These are phyloP conservation scores for Cercospora nicotianae DNA, from an alignment of 2,329 filamentous ascomycete species.

Conservation along the genomic window DNA sequence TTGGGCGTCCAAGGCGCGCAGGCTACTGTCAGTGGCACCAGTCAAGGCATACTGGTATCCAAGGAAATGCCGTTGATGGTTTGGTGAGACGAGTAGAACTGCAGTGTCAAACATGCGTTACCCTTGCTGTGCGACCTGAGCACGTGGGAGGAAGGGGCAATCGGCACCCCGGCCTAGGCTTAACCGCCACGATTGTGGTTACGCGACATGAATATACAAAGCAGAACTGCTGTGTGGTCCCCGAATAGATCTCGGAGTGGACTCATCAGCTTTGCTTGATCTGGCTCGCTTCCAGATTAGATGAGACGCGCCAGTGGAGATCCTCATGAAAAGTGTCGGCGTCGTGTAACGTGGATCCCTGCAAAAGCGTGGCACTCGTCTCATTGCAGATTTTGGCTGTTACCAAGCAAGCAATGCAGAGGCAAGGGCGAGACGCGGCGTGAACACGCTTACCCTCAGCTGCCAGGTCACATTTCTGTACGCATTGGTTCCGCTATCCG, in stretches of 20 bases:
- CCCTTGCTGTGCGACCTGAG: neutral
- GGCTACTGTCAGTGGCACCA: neutral
- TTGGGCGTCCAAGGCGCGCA: neutral
- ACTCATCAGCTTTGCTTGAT: neutral
- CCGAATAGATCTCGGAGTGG: constrained; percentile 3
- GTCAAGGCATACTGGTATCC: neutral
- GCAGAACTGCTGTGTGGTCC: neutral
- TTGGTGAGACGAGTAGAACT: neutral
- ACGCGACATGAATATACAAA: neutral
- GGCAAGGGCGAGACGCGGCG: neutral
- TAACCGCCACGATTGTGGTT: neutral
- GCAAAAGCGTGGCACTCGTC: constrained; percentile 17
- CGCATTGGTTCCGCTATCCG: neutral
- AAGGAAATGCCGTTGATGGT: neutral
- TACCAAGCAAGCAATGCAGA: constrained; percentile 1
- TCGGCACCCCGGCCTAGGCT: constrained; percentile 1
- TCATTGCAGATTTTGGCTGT: constrained; percentile 12
- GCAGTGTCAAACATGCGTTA: neutral
- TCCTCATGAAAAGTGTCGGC: constrained; percentile 13
- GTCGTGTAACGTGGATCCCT: constrained; percentile 24
- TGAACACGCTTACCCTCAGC: neutral
- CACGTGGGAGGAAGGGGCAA: constrained; percentile 5
- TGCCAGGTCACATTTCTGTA: neutral
- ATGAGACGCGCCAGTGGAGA: constrained; percentile 21
- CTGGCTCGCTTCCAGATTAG: constrained; percentile 12